These are phyloP conservation scores for Nyssa sinensis DNA, from an alignment of 148 eudicot species.

Conservation along the genomic window DNA sequence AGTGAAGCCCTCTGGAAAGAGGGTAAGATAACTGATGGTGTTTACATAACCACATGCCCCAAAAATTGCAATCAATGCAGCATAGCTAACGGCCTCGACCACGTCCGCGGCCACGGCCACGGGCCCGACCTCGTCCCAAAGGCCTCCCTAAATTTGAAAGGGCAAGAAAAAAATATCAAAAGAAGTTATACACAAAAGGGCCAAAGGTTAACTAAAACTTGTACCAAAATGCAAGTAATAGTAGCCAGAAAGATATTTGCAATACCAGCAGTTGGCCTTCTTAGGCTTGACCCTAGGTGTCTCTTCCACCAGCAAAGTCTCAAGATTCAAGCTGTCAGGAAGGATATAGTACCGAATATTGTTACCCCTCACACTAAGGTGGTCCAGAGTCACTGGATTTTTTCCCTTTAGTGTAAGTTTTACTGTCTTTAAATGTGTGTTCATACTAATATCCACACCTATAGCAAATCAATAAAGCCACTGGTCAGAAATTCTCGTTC, in stretches of 20 bases:
- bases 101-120: conserved; percentile 72
- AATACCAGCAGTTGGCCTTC: conserved; percentile 52
- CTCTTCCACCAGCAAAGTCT: conserved; percentile 39
- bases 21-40: conserved; percentile 13
- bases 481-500: not conserved
- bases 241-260: not conserved
- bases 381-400: conserved; percentile 48
- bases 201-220: not conserved
- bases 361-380: conserved; percentile 51
- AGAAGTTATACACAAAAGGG: not conserved
- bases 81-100: conserved; percentile 47
- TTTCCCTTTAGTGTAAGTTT: conserved; percentile 44
- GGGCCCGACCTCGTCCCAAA: conserved; percentile 63
- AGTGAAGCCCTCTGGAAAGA: not conserved
- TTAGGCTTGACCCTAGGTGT: conserved; percentile 49
- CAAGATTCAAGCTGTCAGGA: conserved; percentile 51
- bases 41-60: conserved; percentile 25
- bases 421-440: conserved; percentile 49
- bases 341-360: conserved; percentile 45
- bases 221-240: not conserved
- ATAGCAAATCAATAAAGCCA: conserved; percentile 7
- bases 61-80: conserved; percentile 19
- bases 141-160: conserved; percentile 38
- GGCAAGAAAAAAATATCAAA: not conserved
- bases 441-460: conserved; percentile 59